These are phyloP conservation scores for peach (Prunus persica) DNA, from an alignment of 306 rosid species.

Conservation along the genomic window Prunus_persica_NCBIv2 NC_034015.1:10876501-10877000, in stretches of 20 bases:
- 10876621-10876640: neutral
- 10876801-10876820: neutral
- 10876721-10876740: neutral
- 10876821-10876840: neutral
- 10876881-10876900: neutral
- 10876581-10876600: conserved; percentile 1
- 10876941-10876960: neutral
- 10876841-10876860: neutral
- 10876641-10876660: neutral
- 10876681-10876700: neutral
- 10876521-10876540: neutral
- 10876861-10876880: neutral
- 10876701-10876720: neutral
- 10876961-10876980: no score
- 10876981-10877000: no score
- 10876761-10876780: neutral
- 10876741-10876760: neutral
- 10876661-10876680: neutral
- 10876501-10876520: neutral
- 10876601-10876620: neutral
- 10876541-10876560: neutral
- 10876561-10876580: neutral
- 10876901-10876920: neutral
- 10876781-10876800: neutral
- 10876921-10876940: neutral